These are phyloP conservation scores for Ogataea degrootiae DNA, from an alignment of 805 yeast species.

Conservation along the genomic window DNA sequence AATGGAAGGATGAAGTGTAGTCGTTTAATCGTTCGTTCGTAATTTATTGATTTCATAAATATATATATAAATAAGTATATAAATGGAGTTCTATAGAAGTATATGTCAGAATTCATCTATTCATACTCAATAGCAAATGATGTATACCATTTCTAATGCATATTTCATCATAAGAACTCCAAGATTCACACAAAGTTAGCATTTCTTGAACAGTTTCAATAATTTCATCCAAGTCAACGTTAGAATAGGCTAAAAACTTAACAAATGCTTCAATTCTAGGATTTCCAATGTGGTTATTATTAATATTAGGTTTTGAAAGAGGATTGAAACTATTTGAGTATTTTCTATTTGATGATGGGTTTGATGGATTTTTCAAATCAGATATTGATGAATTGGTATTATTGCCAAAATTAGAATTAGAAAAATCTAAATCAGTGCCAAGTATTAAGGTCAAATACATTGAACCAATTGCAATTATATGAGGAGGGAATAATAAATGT, in stretches of 20 bases:
- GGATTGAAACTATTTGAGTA: too few relatives aligned
- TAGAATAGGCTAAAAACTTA: slow-evolving; percentile 67
- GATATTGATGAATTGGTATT: not conserved
- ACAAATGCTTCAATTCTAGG: slow-evolving; percentile 52
- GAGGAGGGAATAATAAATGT: slow-evolving; percentile 82
- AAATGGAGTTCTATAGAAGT: too few relatives aligned
- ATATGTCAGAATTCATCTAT: slow-evolving; percentile 4
- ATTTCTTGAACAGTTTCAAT: slow-evolving; percentile 83
- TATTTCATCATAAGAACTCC: slow-evolving; percentile 82
- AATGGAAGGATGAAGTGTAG: too few relatives aligned
- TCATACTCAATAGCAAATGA: slow-evolving; percentile 24
- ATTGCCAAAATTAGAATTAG: not conserved
- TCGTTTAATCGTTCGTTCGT: too few relatives aligned
- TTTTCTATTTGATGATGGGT: too few relatives aligned
- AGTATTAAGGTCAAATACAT: slow-evolving; percentile 73
- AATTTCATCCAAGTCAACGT: slow-evolving; percentile 71
- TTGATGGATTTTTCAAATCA: too few relatives aligned
- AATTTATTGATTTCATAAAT: too few relatives aligned
- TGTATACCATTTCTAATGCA: slow-evolving; percentile 47
- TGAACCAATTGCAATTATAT: slow-evolving; percentile 76
- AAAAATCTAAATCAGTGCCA: slow-evolving; percentile 32
- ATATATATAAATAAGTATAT: too few relatives aligned
- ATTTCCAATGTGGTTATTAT: slow-evolving; percentile 6
- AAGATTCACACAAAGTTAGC: slow-evolving; percentile 71
- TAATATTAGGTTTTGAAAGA: too few relatives aligned